Base-by-base conservation (phyloP, 305 asterid genomes). In the Plantago lanceolata region DNA sequence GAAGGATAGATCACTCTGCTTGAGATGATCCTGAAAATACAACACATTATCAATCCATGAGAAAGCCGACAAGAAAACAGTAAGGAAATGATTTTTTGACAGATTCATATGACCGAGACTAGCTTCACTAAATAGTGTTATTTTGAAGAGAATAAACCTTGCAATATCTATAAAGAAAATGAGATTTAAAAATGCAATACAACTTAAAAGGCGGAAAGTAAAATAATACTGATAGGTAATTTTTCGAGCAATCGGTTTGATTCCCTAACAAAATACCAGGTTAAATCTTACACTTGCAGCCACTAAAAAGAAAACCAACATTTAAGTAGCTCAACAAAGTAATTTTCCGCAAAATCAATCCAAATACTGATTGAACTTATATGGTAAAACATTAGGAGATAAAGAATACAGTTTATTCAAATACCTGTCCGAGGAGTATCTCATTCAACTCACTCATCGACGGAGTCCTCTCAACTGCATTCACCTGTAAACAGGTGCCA, bases 371-470 rank as follows among this genome's bases (percentile, higher is more conserved):
- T 19, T 51, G 53, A 44, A 57, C 51, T 67, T 15, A 19, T 14
- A 68, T n/a, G 43, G 9, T 52, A 8, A 43, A 6, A 59, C 19
- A 56, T 55, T n/a, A n/a, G 43, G 55, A 48, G 59, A 40, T 33
- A 69, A 56, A 70, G 19, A 48, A 64, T 50, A 48, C 59, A 73
- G 68, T 65, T 63, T 45, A 51, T 40, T 37, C 58, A 60, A 67
- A 21, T 84, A 94, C 99, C 92, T 94, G 99, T 59, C 99, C 99
- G 44, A 94, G 82, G 66, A 94, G 89, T 71, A 94, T 84, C 85
- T 94, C 97, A 26, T 85, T 94, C 85, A 90, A 78, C 80, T 94
- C 99, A 65, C 99, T 94, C 99, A 94, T 88, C 47, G 99, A 94
- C 61, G 96, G 97, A 74, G 99, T 90, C 85, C 85, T 90, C 80